Base-by-base conservation (phyloP, 805 yeast species). In the Barnettozyma pratensis region DNA sequence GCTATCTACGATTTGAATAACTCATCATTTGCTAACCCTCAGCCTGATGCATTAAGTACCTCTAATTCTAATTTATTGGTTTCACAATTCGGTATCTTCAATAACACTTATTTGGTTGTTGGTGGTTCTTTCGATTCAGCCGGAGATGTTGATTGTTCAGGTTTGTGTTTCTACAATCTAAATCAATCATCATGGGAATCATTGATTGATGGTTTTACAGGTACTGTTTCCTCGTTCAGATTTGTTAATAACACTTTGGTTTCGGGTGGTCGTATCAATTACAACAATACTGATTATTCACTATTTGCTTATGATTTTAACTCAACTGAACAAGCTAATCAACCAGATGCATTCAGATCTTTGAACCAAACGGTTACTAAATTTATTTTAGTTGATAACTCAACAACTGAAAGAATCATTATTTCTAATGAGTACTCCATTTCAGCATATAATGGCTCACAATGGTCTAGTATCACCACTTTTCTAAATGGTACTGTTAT, bases 91-190 rank as follows among this genome's bases (percentile, higher is more conserved):
- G 65, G 64, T 14, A 47, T 45, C 38, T 49, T 55, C 30, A 69
- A 72, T 30, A 46, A 67, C 7, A 68, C 74, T 2, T 56, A 71
- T 19, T 65, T 89, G 29, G 70, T 83, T 31, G 87, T 87, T 10
- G 96, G 86, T 37, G 97, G 97, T 27, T 71, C 76, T 39, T 89
- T 87, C 61, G 75, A 72, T 25, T 62, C 71, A 25, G 82, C 86
- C 2, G 83, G 85, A 0, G 68, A 78, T 5, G 66, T 75, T 32
- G 64, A 67, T 28, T 90, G 96, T 65, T 63, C 71, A 3, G 75
- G 79, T 1, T 64, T 91, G 36, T 90, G 97, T 62, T 66, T 83
- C 35, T 87, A 78, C 61, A 83, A 83, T 56, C 63, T 80, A 51
- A 60, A 65, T 4, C 69, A 72, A 32, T 68, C 77, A 0, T 67